Base-by-base conservation (phyloP, 257 asterid species). In the Nemophila menziesii region DNA sequence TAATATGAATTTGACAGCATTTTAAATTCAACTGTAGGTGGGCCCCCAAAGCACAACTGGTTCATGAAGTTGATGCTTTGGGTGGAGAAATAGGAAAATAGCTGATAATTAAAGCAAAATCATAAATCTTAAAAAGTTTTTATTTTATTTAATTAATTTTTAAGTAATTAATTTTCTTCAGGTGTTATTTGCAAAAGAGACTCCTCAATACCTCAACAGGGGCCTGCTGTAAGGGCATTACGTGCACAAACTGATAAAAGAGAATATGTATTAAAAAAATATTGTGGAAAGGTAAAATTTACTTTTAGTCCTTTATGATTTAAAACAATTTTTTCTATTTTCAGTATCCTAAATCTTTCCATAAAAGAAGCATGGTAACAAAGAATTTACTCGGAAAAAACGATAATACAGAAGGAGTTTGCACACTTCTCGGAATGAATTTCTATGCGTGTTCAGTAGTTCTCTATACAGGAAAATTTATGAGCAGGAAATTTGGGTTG, bases 231-330 rank as follows among this genome's bases (percentile, higher is more conserved):
- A 44, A 75, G 98, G 71, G 98, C 98, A 56, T 64, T 89, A 65
- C 94, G 98, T 62, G 98, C 98, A 60, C 98, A 89, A 69, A 84
- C 95, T 51, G 98, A 89, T 73, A 89, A 89, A 70, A 74, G 98
- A 70, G 98, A 89, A 66, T 89, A 89, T 78, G 98, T 95, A 55
- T 23, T 61, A 49, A 95, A 84, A 71, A 71, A 89, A 78, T 69
- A 69, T 84, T 54, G 94, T 89, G 52, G 94, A 84, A 62, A 78
- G 93, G 95, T 67, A 75, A 76, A n/a, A n/a, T n/a, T n/a, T n/a
- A n/a, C n/a, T 82, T 67, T 7, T 58, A 52, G 44, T 54, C 41
- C 37, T 24, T 40, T 27, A 8, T 48, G n/a, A n/a, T n/a, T n/a
- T n/a, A n/a, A n/a, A n/a, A n/a, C n/a, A n/a, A n/a, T n/a, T n/a